These are phyloP conservation scores for Diddensiella santjacobensis DNA, from an alignment of 805 yeast genomes.

Conservation along the genomic window DNA sequence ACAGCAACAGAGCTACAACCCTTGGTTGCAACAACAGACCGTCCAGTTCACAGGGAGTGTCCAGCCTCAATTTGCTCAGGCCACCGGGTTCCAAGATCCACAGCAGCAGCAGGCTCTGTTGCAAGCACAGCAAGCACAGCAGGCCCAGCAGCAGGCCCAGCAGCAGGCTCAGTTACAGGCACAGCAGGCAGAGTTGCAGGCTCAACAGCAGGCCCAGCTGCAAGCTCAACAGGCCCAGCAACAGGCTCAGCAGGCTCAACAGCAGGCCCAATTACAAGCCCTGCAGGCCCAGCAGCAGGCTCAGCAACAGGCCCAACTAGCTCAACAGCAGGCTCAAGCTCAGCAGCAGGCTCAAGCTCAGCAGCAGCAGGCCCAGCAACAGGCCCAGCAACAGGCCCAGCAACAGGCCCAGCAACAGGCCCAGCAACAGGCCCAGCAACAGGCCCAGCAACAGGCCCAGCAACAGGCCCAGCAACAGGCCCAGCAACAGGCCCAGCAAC, in stretches of 20 bases:
- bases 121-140: slow-evolving; percentile 18
- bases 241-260: slow-evolving; percentile 25
- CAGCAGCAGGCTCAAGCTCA: slow-evolving; percentile 26
- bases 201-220: slow-evolving; percentile 20
- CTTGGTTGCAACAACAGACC: slow-evolving; percentile 1
- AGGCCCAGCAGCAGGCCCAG: slow-evolving; percentile 19
- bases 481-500: slow-evolving; percentile 22
- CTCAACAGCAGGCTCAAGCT: slow-evolving; percentile 18
- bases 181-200: background rate
- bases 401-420: slow-evolving; percentile 21
- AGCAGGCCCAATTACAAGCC: slow-evolving; percentile 18
- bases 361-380: slow-evolving; percentile 22
- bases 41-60: background rate
- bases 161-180: background rate
- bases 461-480: slow-evolving; percentile 14
- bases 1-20: slow-evolving; percentile 8
- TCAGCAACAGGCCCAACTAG: slow-evolving; percentile 19
- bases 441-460: slow-evolving; percentile 22
- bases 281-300: slow-evolving; percentile 22
- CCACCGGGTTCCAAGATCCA: background rate
- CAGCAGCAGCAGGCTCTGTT: slow-evolving; percentile 13
- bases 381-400: slow-evolving; percentile 17
- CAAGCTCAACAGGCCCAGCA: slow-evolving; percentile 22
- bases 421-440: slow-evolving; percentile 18
- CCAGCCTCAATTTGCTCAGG: background rate